Conservation (phyloP, 257 asterid species). For the Solanum piurae region DNA sequence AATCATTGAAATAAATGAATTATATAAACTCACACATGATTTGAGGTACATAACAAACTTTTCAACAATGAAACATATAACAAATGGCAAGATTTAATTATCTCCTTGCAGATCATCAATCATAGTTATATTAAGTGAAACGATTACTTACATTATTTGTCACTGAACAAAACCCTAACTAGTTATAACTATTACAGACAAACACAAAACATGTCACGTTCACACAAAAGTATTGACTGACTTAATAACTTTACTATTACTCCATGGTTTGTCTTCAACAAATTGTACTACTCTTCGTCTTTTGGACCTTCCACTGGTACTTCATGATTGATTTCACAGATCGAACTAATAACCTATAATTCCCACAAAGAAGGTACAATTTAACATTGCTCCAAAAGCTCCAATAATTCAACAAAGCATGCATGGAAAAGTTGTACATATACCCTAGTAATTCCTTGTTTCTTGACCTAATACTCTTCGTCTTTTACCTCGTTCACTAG, state of each 20-base stretch:
- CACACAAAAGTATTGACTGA: background rate
- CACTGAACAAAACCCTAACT: background rate
- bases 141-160: background rate
- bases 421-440: background rate
- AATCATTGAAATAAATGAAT: background rate
- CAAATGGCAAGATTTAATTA: background rate
- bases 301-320: constrained; percentile 26
- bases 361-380: background rate
- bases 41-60: background rate
- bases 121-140: background rate
- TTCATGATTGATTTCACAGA: background rate
- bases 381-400: background rate
- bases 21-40: background rate
- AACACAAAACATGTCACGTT: background rate
- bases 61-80: background rate
- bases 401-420: background rate
- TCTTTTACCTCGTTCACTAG: constrained; percentile 34
- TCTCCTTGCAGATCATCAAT: background rate
- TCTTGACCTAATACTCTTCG: constrained; percentile 29
- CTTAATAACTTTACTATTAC: background rate
- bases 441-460: background rate
- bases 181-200: background rate
- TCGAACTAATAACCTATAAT: background rate
- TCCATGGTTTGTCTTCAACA: too few relatives aligned
- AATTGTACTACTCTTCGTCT: constrained; percentile 9